Percentiles rank a stretch among this genome's conserved stretches.
Evolutionary conservation across 208 protist species (phyloP).

Genomic region (Leishmania aethiopica): DNA sequence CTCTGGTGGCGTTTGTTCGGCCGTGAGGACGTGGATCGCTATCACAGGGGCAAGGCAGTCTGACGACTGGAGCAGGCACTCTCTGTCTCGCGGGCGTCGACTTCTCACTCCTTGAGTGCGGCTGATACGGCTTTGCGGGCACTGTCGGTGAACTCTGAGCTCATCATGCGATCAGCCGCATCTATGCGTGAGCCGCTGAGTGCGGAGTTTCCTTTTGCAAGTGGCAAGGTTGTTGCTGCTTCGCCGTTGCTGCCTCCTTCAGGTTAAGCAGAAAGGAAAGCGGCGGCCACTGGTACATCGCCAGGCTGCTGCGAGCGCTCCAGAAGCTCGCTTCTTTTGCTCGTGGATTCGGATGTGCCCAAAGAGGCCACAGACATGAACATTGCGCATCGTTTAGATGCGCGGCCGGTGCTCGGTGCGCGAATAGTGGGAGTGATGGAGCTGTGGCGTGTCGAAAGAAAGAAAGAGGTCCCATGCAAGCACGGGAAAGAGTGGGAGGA

Average conservation of each 20-base stretch:
- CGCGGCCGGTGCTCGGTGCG: not conserved
- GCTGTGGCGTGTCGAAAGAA: not conserved
- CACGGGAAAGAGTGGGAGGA: not conserved
- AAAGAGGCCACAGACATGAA: not conserved
- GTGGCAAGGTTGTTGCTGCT: not conserved
- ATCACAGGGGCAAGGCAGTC: not conserved
- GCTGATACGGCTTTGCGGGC: not conserved
- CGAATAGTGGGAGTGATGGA: not conserved
- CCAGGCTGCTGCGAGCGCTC: not conserved
- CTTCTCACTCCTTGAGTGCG: not conserved
- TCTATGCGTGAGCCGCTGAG: not conserved
- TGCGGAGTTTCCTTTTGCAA: not conserved
- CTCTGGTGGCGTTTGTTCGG: not conserved
- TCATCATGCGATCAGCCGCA: not conserved
- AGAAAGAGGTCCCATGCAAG: not conserved
- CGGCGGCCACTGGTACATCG: not conserved
- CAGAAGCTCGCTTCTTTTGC: too few relatives aligned
- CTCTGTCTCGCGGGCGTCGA: not conserved
- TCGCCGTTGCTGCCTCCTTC: not conserved
- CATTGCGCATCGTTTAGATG: not conserved
- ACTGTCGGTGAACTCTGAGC: not conserved
- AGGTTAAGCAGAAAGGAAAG: not conserved
- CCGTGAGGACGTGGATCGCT: not conserved
- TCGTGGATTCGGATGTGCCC: too few relatives aligned
- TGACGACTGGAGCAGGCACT: not conserved